A percentile compares a stretch with the other conserved stretches of the same genome.
These are phyloP conservation scores for Oryza punctata DNA, from an alignment of 176 grass and related monocot genomes.

Conservation along the genomic window DNA sequence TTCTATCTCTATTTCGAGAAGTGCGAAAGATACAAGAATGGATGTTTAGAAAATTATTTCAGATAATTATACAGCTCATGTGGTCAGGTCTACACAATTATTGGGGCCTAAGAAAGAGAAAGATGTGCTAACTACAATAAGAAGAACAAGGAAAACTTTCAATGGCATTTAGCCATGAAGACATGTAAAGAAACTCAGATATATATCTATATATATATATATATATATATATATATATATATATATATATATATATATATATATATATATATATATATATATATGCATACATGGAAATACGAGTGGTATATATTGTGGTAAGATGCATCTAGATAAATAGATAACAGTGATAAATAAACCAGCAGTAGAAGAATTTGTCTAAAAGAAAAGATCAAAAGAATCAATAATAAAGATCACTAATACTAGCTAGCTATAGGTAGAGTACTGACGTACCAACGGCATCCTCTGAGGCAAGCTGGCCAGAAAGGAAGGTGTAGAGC, in stretches of 20 bases:
- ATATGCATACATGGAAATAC: background rate
- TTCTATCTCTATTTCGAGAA: background rate
- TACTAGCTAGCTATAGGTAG: no score
- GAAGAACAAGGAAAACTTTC: background rate
- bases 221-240: no score
- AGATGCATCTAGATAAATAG: background rate
- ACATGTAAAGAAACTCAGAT: background rate
- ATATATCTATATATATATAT: no score
- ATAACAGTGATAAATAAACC: no score
- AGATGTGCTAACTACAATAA: background rate
- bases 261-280: no score
- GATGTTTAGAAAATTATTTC: no score
- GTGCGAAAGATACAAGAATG: no score
- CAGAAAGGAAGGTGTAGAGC: constrained; percentile 33
- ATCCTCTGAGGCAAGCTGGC: background rate
- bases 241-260: no score
- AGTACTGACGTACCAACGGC: constrained; percentile 8
- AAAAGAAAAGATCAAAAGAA: background rate
- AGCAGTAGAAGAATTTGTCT: background rate
- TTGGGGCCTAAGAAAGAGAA: background rate
- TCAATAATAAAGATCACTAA: background rate
- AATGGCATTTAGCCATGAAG: background rate
- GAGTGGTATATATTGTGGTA: background rate
- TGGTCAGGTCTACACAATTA: background rate
- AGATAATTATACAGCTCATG: no score